Base-by-base conservation (phyloP, 2,329 filamentous ascomycete genomes). In the Hymenoscyphus salicellus region DNA sequence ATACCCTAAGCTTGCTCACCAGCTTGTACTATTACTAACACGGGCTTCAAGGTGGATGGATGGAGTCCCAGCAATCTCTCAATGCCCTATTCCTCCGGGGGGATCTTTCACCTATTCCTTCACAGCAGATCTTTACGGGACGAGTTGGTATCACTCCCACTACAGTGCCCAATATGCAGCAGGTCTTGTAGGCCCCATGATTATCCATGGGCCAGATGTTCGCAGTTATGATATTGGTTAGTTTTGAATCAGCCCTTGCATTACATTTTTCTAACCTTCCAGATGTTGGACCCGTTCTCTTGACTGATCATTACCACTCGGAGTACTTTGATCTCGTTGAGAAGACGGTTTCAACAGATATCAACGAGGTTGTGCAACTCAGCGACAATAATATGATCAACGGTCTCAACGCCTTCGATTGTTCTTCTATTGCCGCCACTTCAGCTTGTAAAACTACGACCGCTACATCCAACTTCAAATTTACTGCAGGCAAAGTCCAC, bases 71-170 rank as follows among this genome's bases (percentile, higher is more conserved):
- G 78, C 81, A 16, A 74, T 84, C 28, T 81, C 81, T 2, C 88
- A 92, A 74, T 92, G 89, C 68, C 88, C 89, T 1, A 86, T 91
- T 63, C 76, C 84, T 0, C 82, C 83, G 0, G 83, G 70, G 60
- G 63, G 64, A 41, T 67, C 38, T 7, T 74, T 74, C 55, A 72
- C 67, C 17, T 75, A 75, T 59, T 63, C 55, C 8, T 75, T 75
- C 65, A 46, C 65, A 17, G 71, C 70, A 14, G 68, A 72, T 58
- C 64, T 68, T 3, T 75, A 86, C 72, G 83, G 86, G 4, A 77
- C 81, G 0, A 79, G 78, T 2, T 87, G 84, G 83, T 88, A 87
- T 63, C 86, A 89, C 73, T 84, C 81, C 1, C 86, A 88, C 71
- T 83, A 83, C 69, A 76, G 76, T 20, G 71, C 75, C 23, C 79